Base-by-base conservation (phyloP, 2,329 filamentous ascomycete species). In the Exophiala viscosa region DNA sequence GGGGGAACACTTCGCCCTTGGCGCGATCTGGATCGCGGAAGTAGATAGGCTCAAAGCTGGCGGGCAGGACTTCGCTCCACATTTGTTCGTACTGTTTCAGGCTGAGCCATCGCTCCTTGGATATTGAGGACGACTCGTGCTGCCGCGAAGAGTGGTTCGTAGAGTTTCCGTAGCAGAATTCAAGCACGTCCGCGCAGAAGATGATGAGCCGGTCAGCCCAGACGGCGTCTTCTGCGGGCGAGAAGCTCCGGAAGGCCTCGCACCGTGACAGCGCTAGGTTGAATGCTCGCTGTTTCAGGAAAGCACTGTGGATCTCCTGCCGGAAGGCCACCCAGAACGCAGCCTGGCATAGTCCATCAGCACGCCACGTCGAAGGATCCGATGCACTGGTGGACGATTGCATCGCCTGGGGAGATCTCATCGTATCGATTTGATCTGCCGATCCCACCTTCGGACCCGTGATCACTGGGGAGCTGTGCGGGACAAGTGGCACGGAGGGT, bases 101-200 rank as follows among this genome's bases (percentile, higher is more conserved):
- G 66, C 5, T 68, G 63, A 11, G 70, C 61, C 80, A 81, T 83
- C 17, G 69, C 66, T 31, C 70, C 64, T 45, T 74, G 73, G 51
- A 75, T 77, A 5, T 71, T 5, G 28, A 43, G 15, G 33, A 36
- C 34, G 34, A 4, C 2, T 8, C 1, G n/a, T 45, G 65, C 9
- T 73, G 66, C 10, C 84, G 67, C 18, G 55, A 52, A 2, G 31
- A n/a, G 17, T 5, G 9, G 17, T 40, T 40, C 13, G 17, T 14
- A n/a, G 17, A 51, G 28, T 52, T 48, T 6, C 69, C 57, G 62
- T 84, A 85, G 62, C 82, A 85, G 60, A 78, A 83, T 54, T 83
- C 80, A 9, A 85, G 67, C 1, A 84, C 79, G 55, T 84, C 81
- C 14, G 81, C 81, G 48, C 81, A 82, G 60, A 82, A 78, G 1